Evolutionary conservation across 192 early-diverging fungal species (phyloP).

Genomic region (Rhizophagus prolifer): DNA sequence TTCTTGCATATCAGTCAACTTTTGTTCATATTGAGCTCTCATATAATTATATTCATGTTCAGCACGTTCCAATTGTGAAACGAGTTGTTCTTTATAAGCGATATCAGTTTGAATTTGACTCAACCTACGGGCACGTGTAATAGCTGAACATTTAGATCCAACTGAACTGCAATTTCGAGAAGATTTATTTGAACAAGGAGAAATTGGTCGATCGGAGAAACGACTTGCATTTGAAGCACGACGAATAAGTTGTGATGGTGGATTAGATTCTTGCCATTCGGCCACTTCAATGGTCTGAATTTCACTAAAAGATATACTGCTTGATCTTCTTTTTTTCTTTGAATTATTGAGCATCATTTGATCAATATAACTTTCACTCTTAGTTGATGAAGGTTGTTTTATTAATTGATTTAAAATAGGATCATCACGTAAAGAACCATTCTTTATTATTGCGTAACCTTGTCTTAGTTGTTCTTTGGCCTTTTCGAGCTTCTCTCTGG

Average conservation of each 20-base stretch:
- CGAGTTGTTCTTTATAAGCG: slow-evolving; percentile 60
- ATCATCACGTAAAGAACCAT: slow-evolving; percentile 29
- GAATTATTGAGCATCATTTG: slow-evolving; percentile 17
- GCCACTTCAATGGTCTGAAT: slow-evolving; percentile 29
- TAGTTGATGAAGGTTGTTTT: too few species aligned
- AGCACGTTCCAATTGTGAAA: slow-evolving; percentile 52
- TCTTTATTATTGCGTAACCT: slow-evolving; percentile 40
- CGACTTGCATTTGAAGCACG: slow-evolving; percentile 26
- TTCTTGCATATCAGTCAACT: slow-evolving; percentile 59
- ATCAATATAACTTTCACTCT: too few species aligned
- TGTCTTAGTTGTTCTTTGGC: too few species aligned
- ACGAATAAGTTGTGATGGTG: slow-evolving; percentile 12
- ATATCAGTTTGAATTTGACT: slow-evolving; percentile 62
- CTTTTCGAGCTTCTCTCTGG: too few species aligned
- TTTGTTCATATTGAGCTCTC: slow-evolving; percentile 69
- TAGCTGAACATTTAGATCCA: too few species aligned
- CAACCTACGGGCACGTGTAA: slow-evolving; percentile 50
- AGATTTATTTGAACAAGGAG: slow-evolving; percentile 6
- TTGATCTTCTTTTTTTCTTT: slow-evolving; percentile 23
- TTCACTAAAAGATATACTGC: slow-evolving; percentile 31
- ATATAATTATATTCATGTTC: slow-evolving; percentile 59
- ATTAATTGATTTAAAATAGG: slow-evolving; percentile 28
- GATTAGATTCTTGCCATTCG: slow-evolving; percentile 26
- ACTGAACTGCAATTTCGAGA: slow-evolving; percentile 24
- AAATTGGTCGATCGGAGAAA: slow-evolving; percentile 22